Percentiles rank a stretch among this genome's conserved stretches.
These are phyloP conservation scores for Globisporangium emineosum DNA, from an alignment of 352 stramenopile genomes.

Conservation along the genomic window DNA sequence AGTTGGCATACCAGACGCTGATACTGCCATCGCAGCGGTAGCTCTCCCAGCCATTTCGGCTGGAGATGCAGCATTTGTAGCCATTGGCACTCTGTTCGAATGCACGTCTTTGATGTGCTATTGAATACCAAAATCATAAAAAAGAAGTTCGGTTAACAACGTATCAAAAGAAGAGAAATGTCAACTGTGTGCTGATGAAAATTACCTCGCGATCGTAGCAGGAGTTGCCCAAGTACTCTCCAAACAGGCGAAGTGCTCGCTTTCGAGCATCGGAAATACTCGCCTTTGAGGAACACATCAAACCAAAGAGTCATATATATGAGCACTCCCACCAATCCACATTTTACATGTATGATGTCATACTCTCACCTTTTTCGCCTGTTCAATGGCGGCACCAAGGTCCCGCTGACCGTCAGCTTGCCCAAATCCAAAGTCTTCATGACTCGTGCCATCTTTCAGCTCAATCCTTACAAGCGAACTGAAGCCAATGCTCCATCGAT, in stretches of 20 bases:
- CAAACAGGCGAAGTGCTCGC: slow-evolving; percentile 74
- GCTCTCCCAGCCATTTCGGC: slow-evolving; percentile 16
- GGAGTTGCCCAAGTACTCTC: slow-evolving; percentile 84
- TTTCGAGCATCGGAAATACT: slow-evolving; percentile 86
- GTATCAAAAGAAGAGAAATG: background rate
- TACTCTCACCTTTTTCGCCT: slow-evolving; percentile 68
- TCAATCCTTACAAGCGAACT: slow-evolving; percentile 81
- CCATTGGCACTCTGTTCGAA: slow-evolving; percentile 39
- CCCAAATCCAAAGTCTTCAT: slow-evolving; percentile 83
- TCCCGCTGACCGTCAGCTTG: slow-evolving; percentile 76
- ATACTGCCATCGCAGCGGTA: slow-evolving; percentile 21
- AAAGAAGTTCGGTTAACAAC: background rate
- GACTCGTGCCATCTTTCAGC: slow-evolving; percentile 79
- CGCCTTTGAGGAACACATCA: slow-evolving; percentile 23
- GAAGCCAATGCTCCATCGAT: slow-evolving; percentile 75
- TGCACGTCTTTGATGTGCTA: slow-evolving; percentile 74
- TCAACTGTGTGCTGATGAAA: background rate
- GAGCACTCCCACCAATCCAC: background rate
- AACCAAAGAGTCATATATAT: background rate
- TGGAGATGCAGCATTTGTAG: slow-evolving; percentile 11
- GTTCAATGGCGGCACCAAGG: slow-evolving; percentile 67
- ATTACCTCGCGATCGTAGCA: slow-evolving; percentile 79
- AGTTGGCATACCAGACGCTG: slow-evolving; percentile 11
- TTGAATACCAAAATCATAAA: background rate
- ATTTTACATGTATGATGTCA: background rate